These are phyloP conservation scores for Fusarium setosum DNA, from an alignment of 2,329 filamentous ascomycete species.

Conservation along the genomic window DNA sequence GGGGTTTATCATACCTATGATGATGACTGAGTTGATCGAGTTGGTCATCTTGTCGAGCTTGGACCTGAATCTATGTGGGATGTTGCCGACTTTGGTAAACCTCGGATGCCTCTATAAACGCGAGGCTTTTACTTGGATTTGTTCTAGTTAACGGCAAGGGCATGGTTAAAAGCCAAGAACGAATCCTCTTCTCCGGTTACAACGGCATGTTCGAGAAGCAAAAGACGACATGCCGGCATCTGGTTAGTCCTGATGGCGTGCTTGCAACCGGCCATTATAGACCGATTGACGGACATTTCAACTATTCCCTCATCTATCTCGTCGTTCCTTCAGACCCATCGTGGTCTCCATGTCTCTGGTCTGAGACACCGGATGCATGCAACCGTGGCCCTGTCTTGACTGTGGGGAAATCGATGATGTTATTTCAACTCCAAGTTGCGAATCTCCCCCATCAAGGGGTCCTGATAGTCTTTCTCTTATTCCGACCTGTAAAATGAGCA, in stretches of 20 bases:
- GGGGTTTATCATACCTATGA: neutral
- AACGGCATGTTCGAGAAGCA: neutral
- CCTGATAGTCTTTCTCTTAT: neutral
- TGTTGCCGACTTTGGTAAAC: neutral
- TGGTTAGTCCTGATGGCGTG: neutral
- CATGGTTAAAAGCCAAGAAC: neutral
- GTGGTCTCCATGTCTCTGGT: neutral
- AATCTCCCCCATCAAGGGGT: neutral
- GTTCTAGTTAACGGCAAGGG: neutral
- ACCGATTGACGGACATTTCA: neutral
- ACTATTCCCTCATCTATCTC: neutral
- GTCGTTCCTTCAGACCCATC: neutral
- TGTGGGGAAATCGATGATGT: neutral
- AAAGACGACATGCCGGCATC: neutral
- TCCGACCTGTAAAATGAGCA: neutral
- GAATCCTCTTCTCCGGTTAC: neutral
- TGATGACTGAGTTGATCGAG: neutral
- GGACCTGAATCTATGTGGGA: neutral
- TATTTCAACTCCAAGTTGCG: neutral
- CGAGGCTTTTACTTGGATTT: neutral
- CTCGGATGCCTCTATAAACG: too few relatives aligned
- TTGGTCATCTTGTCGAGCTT: neutral
- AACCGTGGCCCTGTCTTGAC: neutral
- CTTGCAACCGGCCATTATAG: neutral
- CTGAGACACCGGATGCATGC: neutral